A percentile compares a stretch with the other conserved stretches of the same genome.
phyloP scores from a whole-genome alignment of 305 asterid genomes.

The Plantago coronopus region DNA sequence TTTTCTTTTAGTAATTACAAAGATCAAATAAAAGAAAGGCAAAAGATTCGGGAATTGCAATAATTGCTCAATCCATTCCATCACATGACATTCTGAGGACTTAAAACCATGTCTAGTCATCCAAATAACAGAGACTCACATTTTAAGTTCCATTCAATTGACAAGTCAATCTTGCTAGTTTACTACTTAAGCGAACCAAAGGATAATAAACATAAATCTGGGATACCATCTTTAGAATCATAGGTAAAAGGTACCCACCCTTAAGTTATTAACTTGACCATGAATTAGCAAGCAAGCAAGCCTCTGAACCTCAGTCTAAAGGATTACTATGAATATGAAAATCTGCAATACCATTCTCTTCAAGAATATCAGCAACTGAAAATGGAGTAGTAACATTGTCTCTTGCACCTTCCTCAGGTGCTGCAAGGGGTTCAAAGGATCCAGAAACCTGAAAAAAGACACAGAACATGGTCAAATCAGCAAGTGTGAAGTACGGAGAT shows the following conservation, averaged over 20 bases:
- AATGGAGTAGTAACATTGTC: neutral
- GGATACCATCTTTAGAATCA: constrained; percentile 2
- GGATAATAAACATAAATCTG: neutral
- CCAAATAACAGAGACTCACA: neutral
- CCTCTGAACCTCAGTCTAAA: neutral
- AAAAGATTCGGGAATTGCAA: neutral
- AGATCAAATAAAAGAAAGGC: neutral
- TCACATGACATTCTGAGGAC: neutral
- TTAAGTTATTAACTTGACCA: neutral
- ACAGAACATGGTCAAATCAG: constrained; percentile 16
- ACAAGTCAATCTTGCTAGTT: constrained; percentile 1
- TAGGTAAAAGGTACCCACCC: neutral
- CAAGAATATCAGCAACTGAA: neutral
- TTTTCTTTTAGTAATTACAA: neutral
- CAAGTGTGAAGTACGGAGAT: neutral
- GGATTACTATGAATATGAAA: neutral
- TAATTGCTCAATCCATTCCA: neutral
- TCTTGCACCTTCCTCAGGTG: neutral
- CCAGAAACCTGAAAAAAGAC: neutral
- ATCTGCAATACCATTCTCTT: neutral
- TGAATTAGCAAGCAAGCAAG: neutral
- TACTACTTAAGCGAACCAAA: neutral
- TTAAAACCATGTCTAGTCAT: neutral
- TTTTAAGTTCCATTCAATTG: neutral
- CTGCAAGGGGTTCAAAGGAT: neutral